Percentiles rank a stretch among this genome's conserved stretches.
Evolutionary conservation across 345 rosid genomes (phyloP).

Genomic region (Acer negundo): DNA sequence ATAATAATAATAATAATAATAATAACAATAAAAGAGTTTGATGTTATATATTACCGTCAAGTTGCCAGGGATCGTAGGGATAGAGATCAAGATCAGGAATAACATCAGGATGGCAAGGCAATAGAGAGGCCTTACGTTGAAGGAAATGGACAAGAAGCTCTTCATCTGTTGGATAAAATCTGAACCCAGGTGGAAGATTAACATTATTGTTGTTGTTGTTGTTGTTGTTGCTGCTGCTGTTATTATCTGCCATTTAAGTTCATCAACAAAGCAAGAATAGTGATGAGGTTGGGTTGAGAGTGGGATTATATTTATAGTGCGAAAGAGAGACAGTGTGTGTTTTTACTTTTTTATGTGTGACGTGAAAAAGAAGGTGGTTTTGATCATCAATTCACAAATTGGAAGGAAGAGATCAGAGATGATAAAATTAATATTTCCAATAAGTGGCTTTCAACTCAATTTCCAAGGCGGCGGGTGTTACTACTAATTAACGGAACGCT

Average conservation of each 20-base stretch:
- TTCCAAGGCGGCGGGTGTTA: conserved; percentile 31
- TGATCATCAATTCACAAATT: conserved; percentile 15
- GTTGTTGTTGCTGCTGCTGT: background rate
- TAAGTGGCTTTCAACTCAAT: background rate
- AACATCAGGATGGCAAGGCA: conserved; percentile 91
- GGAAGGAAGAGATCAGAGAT: too few species aligned
- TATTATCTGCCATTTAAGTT: conserved; percentile 40
- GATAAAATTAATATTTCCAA: conserved; percentile 8
- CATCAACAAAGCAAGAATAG: conserved; percentile 4
- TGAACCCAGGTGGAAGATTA: conserved; percentile 90
- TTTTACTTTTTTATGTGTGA: conserved; percentile 20
- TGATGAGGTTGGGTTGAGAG: conserved; percentile 20
- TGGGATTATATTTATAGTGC: conserved; percentile 30
- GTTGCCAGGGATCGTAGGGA: conserved; percentile 96
- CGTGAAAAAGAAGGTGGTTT: conserved; percentile 52
- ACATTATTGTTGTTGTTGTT: background rate
- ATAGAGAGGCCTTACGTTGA: conserved; percentile 78
- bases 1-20: too few species aligned
- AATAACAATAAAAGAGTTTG: too few species aligned
- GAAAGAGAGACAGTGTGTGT: conserved; percentile 11
- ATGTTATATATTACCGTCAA: conserved; percentile 50
- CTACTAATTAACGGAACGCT: conserved; percentile 14
- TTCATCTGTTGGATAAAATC: conserved; percentile 85
- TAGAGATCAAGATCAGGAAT: conserved; percentile 92
- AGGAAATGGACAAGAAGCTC: conserved; percentile 96